These are phyloP conservation scores for Madurella fahalii DNA, from an alignment of 2,329 filamentous ascomycete genomes.

Conservation along the genomic window DNA sequence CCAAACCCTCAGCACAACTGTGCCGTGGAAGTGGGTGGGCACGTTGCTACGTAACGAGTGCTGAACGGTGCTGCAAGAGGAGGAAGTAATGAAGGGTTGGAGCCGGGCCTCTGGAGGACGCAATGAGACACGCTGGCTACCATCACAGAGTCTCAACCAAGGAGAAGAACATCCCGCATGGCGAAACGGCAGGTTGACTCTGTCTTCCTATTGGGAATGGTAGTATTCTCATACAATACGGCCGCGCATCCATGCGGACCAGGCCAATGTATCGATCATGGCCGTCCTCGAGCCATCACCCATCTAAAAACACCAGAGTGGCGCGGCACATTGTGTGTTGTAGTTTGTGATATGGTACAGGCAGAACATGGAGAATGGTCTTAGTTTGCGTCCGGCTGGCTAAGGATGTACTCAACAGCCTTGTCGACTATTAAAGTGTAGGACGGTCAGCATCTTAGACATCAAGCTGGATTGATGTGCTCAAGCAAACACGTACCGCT, in stretches of 20 bases:
- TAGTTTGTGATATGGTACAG: slow-evolving; percentile 21
- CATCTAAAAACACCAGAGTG: slow-evolving; percentile 7
- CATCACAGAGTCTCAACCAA: too few species aligned
- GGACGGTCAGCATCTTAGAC: slow-evolving; percentile 11
- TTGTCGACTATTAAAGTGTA: slow-evolving; percentile 65
- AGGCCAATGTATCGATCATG: slow-evolving; percentile 3
- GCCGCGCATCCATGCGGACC: not conserved
- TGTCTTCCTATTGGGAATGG: too few species aligned
- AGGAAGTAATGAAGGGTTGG: too few species aligned
- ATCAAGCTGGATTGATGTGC: not conserved
- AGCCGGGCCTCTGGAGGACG: too few species aligned
- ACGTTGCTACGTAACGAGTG: too few species aligned
- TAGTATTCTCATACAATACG: not conserved
- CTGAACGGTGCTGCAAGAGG: too few species aligned
- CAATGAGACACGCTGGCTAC: too few species aligned
- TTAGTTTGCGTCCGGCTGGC: slow-evolving; percentile 83
- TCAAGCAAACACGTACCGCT: slow-evolving; percentile 62
- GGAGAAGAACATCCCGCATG: too few species aligned
- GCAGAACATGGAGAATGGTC: not conserved
- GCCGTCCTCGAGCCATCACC: not conserved
- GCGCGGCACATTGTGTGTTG: slow-evolving; percentile 8
- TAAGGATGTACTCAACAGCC: slow-evolving; percentile 89
- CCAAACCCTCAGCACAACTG: too few species aligned
- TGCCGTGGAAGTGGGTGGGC: too few species aligned
- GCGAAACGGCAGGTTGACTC: too few species aligned